Evolutionary conservation across 2,329 filamentous ascomycete genomes (phyloP).

Genomic region (Pleomassaria siparia): DNA sequence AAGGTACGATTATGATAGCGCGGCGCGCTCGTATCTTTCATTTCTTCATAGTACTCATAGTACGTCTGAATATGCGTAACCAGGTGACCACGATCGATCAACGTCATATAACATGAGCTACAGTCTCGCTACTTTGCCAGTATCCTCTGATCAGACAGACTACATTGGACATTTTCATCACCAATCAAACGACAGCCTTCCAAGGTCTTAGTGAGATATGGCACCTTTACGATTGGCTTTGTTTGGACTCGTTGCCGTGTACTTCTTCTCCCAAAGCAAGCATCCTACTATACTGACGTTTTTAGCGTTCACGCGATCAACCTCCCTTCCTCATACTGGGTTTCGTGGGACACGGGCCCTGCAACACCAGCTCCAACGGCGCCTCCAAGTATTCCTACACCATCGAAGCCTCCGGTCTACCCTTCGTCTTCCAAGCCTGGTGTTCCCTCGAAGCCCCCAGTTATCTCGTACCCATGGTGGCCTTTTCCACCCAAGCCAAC

Average conservation of each 20-base stretch:
- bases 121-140: slow-evolving; percentile 8
- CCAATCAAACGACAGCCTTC: not conserved
- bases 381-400: not conserved
- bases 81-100: slow-evolving; percentile 16
- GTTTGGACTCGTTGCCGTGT: slow-evolving; percentile 27
- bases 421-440: slow-evolving; percentile 7
- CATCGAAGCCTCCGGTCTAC: not conserved
- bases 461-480: too few species aligned
- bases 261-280: not conserved
- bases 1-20: slow-evolving; percentile 17
- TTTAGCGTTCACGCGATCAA: slow-evolving; percentile 1
- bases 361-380: not conserved
- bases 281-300: slow-evolving; percentile 3
- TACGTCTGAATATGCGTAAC: slow-evolving; percentile 10
- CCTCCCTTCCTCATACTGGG: slow-evolving; percentile 8
- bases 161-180: slow-evolving; percentile 6
- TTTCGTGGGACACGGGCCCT: slow-evolving; percentile 2
- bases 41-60: slow-evolving; percentile 28
- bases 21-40: slow-evolving; percentile 36
- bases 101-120: slow-evolving; percentile 30
- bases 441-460: not conserved
- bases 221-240: slow-evolving; percentile 27
- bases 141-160: slow-evolving; percentile 10
- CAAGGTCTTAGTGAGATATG: slow-evolving; percentile 24
- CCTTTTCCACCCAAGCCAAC: not conserved